These are phyloP conservation scores for Gossypium longicalyx DNA, from an alignment of 345 rosid genomes.

Conservation along the genomic window DNA sequence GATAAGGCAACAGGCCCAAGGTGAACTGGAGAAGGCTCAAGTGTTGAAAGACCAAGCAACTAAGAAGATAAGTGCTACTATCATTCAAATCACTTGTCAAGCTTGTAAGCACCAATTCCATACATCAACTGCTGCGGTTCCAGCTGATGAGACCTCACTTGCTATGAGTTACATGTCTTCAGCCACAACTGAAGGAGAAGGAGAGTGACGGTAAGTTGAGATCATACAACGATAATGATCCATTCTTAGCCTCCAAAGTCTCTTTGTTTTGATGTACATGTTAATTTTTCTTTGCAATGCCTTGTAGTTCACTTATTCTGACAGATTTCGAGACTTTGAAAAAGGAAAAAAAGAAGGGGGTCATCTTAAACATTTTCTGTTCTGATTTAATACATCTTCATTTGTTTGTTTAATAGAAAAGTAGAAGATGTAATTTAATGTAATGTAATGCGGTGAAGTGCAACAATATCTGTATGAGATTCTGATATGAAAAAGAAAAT, in stretches of 20 bases:
- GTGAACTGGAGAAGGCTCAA: slow-evolving; percentile 68
- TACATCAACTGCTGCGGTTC: slow-evolving; percentile 27
- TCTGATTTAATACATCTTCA: slow-evolving; percentile 19
- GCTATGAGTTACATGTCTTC: slow-evolving; percentile 80
- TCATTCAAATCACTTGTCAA: slow-evolving; percentile 70
- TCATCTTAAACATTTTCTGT: slow-evolving; percentile 8
- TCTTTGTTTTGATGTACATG: slow-evolving; percentile 6
- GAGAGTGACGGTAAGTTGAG: slow-evolving; percentile 16
- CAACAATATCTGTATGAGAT: slow-evolving; percentile 10
- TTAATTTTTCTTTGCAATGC: slow-evolving; percentile 16
- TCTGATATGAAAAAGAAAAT: not conserved
- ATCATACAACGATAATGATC: not conserved
- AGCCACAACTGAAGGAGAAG: slow-evolving; percentile 71
- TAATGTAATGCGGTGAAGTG: not conserved
- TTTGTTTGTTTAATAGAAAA: slow-evolving; percentile 26
- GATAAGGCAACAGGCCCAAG: slow-evolving; percentile 69
- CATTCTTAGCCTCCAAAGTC: not conserved
- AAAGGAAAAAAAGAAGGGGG: not conserved
- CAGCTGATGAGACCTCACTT: slow-evolving; percentile 68
- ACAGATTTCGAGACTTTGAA: slow-evolving; percentile 16
- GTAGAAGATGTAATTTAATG: slow-evolving; percentile 3
- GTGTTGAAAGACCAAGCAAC: slow-evolving; percentile 56
- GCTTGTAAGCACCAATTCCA: slow-evolving; percentile 68
- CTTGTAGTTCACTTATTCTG: slow-evolving; percentile 14
- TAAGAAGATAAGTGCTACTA: slow-evolving; percentile 58